Base-by-base conservation (phyloP, 176 grass and related monocot genomes). In the Musa beccarii region DNA sequence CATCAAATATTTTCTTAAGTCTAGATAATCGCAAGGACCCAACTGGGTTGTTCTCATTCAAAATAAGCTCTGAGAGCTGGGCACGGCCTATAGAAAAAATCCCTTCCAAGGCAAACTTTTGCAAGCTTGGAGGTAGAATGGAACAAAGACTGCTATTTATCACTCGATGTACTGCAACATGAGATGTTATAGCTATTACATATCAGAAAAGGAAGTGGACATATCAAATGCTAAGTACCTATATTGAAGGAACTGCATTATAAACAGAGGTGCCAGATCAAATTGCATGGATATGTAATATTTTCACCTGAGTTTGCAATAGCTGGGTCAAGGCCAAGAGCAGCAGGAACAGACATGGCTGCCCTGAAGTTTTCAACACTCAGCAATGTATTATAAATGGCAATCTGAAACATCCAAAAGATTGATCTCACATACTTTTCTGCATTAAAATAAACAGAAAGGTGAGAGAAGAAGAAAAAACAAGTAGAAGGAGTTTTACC, bases 291-390 rank as follows among this genome's bases (percentile, higher is more conserved):
- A 62, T 2, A n/a, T 51, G 49, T 12, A 15, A 43, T 34, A 11
- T 50, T 55, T 51, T 34, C 53, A 98, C 95, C 90, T 87, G 90
- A 93, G 78, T 98, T 98, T 87, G 95, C 95, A 82, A 98, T 17
- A 56, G 84, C 80, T 54, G 90, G 95, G 81, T 94, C 90, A 82
- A 98, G 90, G 62, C 95, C 95, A 85, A 98, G 90, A 65, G 88
- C 74, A 23, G 88, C 54, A 75, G 90, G 95, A 87, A 98, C 84
- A 82, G 90, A 94, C 95, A 87, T 93, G 63, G 95, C 95, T 74
- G 95, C 88, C 71, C 89, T 93, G 66, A 93, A 91, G 52, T 98
- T 98, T 77, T 89, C 84, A 82, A 98, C 79, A 68, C 95, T 98
- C 56, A 94, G 78, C 78, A 77, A 61, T 79, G 95, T 93, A 81